Conservation (phyloP, 495 filamentous ascomycete species). For the Diplogelasinospora grovesii region DNA sequence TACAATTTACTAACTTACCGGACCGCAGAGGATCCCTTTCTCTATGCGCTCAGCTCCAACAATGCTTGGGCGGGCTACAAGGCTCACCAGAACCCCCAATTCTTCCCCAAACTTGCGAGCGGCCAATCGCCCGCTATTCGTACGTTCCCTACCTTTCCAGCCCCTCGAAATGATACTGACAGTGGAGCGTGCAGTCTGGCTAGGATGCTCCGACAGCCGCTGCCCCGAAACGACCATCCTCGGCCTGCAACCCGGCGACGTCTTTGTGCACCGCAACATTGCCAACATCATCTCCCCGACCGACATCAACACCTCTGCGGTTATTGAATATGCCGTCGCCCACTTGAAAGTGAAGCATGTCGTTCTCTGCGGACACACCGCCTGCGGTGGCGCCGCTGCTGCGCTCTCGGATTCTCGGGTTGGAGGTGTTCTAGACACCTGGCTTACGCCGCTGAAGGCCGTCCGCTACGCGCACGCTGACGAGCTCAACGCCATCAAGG, state of each 20-base stretch:
- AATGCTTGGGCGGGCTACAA: conserved; percentile 65
- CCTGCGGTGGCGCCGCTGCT: conserved; percentile 70
- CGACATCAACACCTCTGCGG: conserved; percentile 68
- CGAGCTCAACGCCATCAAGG: conserved; percentile 43
- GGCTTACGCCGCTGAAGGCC: conserved; percentile 66
- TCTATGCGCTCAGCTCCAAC: conserved; percentile 56
- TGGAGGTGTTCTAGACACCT: conserved; percentile 71
- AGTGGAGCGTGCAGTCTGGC: conserved; percentile 53
- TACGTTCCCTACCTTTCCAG: conserved; percentile 24
- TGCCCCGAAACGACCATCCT: conserved; percentile 83
- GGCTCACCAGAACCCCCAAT: conserved; percentile 57
- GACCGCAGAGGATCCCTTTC: conserved; percentile 42
- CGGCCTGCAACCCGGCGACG: conserved; percentile 74
- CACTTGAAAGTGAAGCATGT: conserved; percentile 75
- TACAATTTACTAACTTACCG: no score
- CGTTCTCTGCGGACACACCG: conserved; percentile 77
- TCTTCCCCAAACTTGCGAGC: conserved; percentile 61
- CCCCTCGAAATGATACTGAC: neutral
- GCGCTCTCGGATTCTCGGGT: conserved; percentile 61
- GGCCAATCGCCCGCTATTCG: conserved; percentile 70
- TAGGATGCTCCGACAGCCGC: conserved; percentile 87
- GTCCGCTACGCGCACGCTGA: conserved; percentile 50
- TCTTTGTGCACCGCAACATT: conserved; percentile 94
- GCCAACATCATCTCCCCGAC: conserved; percentile 76
- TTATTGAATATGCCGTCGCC: conserved; percentile 77